Evolutionary conservation across 108 stramenopile species (phyloP).

Genomic region (Chaetoceros muelleri): DNA sequence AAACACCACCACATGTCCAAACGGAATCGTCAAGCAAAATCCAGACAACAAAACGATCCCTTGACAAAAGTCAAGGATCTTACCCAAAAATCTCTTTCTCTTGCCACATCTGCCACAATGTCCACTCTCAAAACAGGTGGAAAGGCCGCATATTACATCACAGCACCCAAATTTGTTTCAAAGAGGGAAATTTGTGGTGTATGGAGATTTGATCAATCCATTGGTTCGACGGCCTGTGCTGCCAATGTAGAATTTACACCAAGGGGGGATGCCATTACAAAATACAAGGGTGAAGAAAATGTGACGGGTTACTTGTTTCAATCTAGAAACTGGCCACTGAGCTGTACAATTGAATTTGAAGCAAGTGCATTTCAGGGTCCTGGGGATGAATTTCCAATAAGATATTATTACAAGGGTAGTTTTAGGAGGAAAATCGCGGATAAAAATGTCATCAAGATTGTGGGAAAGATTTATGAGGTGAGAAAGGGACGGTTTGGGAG

Average conservation of each 20-base stretch:
- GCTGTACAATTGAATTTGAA: conserved; percentile 27
- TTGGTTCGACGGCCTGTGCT: conserved; percentile 14
- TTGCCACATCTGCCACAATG: conserved; percentile 20
- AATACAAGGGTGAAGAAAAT: conserved; percentile 7
- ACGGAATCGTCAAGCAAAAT: not conserved
- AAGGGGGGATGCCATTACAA: conserved; percentile 3
- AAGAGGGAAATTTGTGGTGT: conserved; percentile 20
- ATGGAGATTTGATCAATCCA: conserved; percentile 39
- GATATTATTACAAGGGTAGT: conserved; percentile 26
- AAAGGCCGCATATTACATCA: conserved; percentile 28
- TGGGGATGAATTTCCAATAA: conserved; percentile 10
- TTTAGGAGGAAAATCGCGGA: conserved; percentile 40
- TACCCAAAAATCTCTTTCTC: conserved; percentile 17
- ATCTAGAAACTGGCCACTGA: conserved; percentile 16
- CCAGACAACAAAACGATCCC: conserved; percentile 1
- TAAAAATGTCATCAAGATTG: conserved; percentile 27
- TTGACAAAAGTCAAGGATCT: conserved; percentile 4
- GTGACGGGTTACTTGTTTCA: conserved; percentile 9
- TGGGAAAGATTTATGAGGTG: conserved; percentile 35
- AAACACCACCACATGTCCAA: not conserved
- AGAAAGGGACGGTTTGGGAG: conserved; percentile 8
- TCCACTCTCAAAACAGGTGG: conserved; percentile 19
- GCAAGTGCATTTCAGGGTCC: conserved; percentile 36
- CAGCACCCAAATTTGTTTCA: conserved; percentile 28
- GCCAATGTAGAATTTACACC: conserved; percentile 34